Evolutionary conservation across 148 eudicot genomes (phyloP), one percentile per base, ranked within the genome.

Genomic region (Rhododendron ferrugineum): DNA sequence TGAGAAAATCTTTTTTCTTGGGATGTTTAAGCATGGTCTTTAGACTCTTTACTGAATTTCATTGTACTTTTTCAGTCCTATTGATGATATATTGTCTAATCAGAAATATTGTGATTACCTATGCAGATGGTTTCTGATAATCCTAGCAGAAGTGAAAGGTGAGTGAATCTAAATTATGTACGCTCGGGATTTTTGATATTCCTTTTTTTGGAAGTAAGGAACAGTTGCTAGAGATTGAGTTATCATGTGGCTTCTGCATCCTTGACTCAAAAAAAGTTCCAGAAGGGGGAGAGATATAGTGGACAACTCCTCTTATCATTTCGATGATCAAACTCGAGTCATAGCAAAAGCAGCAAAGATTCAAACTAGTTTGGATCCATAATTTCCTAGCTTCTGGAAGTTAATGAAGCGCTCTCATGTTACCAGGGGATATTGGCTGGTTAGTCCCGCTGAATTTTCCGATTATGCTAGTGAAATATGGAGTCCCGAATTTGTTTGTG

Each of bases 41-140:
- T 50, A 14, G 56, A 50, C 11, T 28, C 74, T 11, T 68, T 16
- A 68, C 34, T 68, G 16, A 28, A 28, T 68, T 28, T 3, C 7
- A 28, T 68, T 68, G 1, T 68, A 68, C 16, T 42, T 76, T 79
- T 26, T 49, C 14, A 1, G 8, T 79, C 5, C 60, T 13, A 36
- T 36, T 79, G 34, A 50, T 26, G 30, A n/a, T 30, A 50, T 44
- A 26, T n/a, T 42, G 26, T 40, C 37, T 79, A 34, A 46, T 49
- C 16, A 16, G 34, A 49, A 28, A 54, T 32, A 4, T 16, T 80
- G 47, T 54, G 72, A 16, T 81, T 81, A 14, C 22, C 34, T 30
- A 8, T 56, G 83, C 83, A 81, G 83, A 11, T 22, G 36, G 83
- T 81, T 81, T 36, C 83, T 54, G 28, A 56, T 22, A 58, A 56